Base-by-base conservation (phyloP, 2,329 filamentous ascomycete genomes). In the Botrytis elliptica region DNA sequence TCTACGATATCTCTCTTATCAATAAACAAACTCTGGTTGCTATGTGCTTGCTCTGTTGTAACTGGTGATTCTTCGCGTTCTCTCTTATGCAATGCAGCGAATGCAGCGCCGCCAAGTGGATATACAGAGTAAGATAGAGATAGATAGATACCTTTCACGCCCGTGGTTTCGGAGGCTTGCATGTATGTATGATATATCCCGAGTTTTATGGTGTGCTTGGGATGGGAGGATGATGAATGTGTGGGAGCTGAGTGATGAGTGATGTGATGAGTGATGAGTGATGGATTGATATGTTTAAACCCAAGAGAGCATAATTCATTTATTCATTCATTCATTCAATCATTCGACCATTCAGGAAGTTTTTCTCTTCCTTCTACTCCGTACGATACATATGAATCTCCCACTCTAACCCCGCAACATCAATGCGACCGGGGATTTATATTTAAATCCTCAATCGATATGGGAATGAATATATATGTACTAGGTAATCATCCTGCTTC, bases 11-110 rank as follows among this genome's bases (percentile, higher is more conserved):
- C 20, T 22, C 44, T n/a, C 33, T 29, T n/a, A 12, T 67, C 64
- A 67, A n/a, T 38, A 67, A 67, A 67, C 44, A 67, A 67, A 52
- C 12, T n/a, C 12, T n/a, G 44, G 64, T 52, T 67, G 64, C 64
- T 52, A 52, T 66, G 64, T 52, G 49, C 49, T n/a, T 42, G 42
- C 42, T 42, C 5, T 18, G 42, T 18, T 46, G 38, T 40, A 40
- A 40, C 38, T 40, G 14, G 44, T 4, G 20, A 25, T 49, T 49
- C 18, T 49, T 49, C 36, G n/a, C 64, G 44, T 38, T 49, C 7
- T 22, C 33, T 38, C 14, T n/a, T n/a, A 52, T 44, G 64, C 64
- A 66, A 66, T 33, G 36, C 36, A 42, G 14, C 38, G 64, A 66
- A 66, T 33, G 36, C 36, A 42, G 14, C 38, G 64, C 44, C 18